Base-by-base conservation (phyloP, 305 asterid genomes). In the Fraxinus sp. region DNA sequence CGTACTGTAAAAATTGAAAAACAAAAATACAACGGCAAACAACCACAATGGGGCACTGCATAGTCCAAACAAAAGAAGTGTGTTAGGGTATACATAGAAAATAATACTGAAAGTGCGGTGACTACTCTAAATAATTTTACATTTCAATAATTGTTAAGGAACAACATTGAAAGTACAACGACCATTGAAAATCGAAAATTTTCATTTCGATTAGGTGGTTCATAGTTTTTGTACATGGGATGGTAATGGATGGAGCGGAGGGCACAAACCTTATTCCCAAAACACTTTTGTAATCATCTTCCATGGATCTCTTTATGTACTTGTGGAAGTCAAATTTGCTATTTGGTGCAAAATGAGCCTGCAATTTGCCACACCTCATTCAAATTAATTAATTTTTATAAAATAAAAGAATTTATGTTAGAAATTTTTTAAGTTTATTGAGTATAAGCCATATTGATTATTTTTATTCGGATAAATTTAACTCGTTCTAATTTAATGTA, bases 281-380 rank as follows among this genome's bases (percentile, higher is more conserved):
- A 10, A 91, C 96, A 2, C 89, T 87, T 82, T 90, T 92, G 82
- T 85, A 92, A 74, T 92, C 96, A 78, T 92, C 96, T 84, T 92
- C 88, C 96, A 92, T 92, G 39, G 94, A 92, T 83, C 96, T 87
- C 80, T 89, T 90, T 77, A 92, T 86, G 87, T 92, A 91, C 68
- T 88, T 91, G 84, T 91, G 93, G 88, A 92, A 92, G 83, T 92
- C 92, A 80, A 92, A 92, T 86, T 90, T 91, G 41, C 88, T 55
- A 80, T 92, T 90, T 4, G 92, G 91, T 7, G 93, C 90, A 80
- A 92, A 91, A 86, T 92, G 93, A 4, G 94, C 96, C 96, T 92
- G 87, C 83, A 2, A 28, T 20, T 59, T 78, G 11, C 11, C 62
- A 77, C 28, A 52, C 22, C 24, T 52, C 64, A 55, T n/a, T n/a